Percentiles rank a stretch among this genome's conserved stretches.
phyloP scores from a whole-genome alignment of 2,329 filamentous ascomycete genomes.

The Colletotrichum higginsianum region DNA sequence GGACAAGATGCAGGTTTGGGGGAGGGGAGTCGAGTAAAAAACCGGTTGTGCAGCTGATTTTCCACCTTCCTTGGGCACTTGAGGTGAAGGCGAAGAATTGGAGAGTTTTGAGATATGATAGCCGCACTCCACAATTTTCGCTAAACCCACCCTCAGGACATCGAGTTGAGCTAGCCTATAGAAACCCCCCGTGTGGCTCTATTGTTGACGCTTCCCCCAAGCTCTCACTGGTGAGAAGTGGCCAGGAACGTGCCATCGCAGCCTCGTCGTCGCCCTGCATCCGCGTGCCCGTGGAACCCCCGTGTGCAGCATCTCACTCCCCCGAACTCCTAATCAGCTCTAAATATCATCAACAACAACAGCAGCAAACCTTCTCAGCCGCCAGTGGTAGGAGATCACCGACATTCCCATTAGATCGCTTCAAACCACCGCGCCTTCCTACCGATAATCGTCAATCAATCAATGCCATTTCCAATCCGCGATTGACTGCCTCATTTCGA shows the following conservation, averaged over 20 bases:
- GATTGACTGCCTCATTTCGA: slow-evolving; percentile 18
- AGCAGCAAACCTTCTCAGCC: background rate
- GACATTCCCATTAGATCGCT: background rate
- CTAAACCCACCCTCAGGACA: background rate
- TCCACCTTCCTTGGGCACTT: background rate
- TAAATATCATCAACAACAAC: slow-evolving; percentile 33
- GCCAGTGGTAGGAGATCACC: slow-evolving; percentile 12
- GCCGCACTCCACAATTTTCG: slow-evolving; percentile 7
- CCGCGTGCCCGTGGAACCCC: slow-evolving; percentile 34
- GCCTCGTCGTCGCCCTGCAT: slow-evolving; percentile 40
- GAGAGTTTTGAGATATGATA: slow-evolving; percentile 40
- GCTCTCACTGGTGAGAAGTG: slow-evolving; percentile 40
- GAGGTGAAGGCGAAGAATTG: slow-evolving; percentile 32
- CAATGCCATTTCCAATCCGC: background rate
- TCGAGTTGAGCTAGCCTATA: background rate
- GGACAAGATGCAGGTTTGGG: background rate
- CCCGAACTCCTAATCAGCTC: slow-evolving; percentile 9
- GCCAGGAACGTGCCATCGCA: slow-evolving; percentile 40
- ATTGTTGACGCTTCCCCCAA: slow-evolving; percentile 38
- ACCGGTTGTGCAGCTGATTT: slow-evolving; percentile 17
- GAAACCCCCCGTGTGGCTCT: slow-evolving; percentile 22
- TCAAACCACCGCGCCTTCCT: background rate
- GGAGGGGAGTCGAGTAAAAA: background rate
- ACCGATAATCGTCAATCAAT: slow-evolving; percentile 2
- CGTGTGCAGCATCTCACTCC: slow-evolving; percentile 15